These are phyloP conservation scores for Aspergillus ochraceus DNA, from an alignment of 2,329 filamentous ascomycete genomes.

Conservation along the genomic window DNA sequence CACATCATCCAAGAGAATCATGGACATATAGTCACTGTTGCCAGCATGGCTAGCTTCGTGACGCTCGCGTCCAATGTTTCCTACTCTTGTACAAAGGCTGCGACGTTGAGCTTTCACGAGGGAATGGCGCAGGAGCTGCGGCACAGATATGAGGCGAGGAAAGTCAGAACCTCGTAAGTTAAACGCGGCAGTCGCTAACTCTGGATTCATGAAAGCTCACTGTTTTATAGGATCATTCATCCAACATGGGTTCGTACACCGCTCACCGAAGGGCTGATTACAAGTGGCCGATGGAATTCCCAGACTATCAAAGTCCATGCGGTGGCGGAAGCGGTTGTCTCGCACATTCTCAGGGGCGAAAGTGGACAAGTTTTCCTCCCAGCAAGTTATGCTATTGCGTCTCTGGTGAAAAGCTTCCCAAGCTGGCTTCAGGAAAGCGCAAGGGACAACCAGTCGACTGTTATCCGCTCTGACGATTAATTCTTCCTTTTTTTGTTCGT, in stretches of 20 bases:
- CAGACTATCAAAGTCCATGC: no score
- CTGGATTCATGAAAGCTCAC: slow-evolving; percentile 14
- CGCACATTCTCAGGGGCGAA: slow-evolving; percentile 48
- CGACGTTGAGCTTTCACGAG: slow-evolving; percentile 56
- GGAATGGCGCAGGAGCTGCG: slow-evolving; percentile 41
- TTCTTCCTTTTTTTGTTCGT: no score
- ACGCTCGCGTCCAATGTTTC: slow-evolving; percentile 51
- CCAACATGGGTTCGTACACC: no score
- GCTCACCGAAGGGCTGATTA: no score
- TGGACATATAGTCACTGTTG: slow-evolving; percentile 59
- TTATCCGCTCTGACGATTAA: no score
- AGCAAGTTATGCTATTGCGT: background rate
- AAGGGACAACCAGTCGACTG: no score
- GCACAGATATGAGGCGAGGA: slow-evolving; percentile 36
- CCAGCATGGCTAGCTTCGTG: slow-evolving; percentile 54
- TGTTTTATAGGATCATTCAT: slow-evolving; percentile 11
- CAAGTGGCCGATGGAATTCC: no score
- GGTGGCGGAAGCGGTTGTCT: slow-evolving; percentile 51
- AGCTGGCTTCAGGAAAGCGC: background rate
- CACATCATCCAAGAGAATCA: slow-evolving; percentile 52
- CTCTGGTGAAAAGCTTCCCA: background rate
- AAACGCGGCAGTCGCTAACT: background rate
- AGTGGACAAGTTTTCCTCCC: slow-evolving; percentile 53
- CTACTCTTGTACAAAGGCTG: slow-evolving; percentile 55
- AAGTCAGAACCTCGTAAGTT: slow-evolving; percentile 39